Evolutionary conservation across 2,329 filamentous ascomycete genomes (phyloP), one percentile per base, ranked within the genome.

Genomic region (Clonostachys byssicola): DNA sequence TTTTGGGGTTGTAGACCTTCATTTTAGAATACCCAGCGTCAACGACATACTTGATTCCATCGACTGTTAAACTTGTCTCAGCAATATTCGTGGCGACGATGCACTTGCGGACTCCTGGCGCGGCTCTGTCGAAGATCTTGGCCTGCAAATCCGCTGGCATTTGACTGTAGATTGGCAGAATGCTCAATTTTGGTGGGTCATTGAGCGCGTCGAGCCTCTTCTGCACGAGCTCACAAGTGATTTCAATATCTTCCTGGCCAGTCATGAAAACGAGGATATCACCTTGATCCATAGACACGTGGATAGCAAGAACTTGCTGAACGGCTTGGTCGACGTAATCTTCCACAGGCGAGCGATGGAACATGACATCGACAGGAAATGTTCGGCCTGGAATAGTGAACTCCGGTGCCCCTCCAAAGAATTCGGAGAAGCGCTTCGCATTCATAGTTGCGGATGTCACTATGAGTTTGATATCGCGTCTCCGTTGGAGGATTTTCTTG

Each of bases 181-280:
- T 95, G 62, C 89, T 92, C 49, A 99, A 81, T 62, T 96, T 92
- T 2, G 94, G 92, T 1, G 94, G 92, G 58, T 99, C 92, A 52
- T 96, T 97, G 34, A 99, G 78, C 33, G 92, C 81, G 53, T 89
- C 86, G 14, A 99, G 74, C 40, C 94, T 80, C 62, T 96, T 92
- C 47, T 89, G 89, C 4, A 97, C 80, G 17, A 97, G 74, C 60
- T 99, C 94, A 62, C 94, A 99, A 0, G 95, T 99, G 40, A 88
- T 88, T 65, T 99, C 94, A 51, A 99, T 99, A 60, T 99, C 94
- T 68, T 99, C 95, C 64, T 97, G 94, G 12, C 94, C 94, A 0
- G 95, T 99, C 94, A 99, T 99, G 67, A 99, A 99, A 9, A 99
- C 92, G 9, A 99, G 74, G 47, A 99, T 97, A 67, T 99, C 94